Percentiles rank a stretch among this genome's conserved stretches.
Conservation (phyloP, 2,329 filamentous ascomycete genomes). For the Plenodomus tracheiphilus region DNA sequence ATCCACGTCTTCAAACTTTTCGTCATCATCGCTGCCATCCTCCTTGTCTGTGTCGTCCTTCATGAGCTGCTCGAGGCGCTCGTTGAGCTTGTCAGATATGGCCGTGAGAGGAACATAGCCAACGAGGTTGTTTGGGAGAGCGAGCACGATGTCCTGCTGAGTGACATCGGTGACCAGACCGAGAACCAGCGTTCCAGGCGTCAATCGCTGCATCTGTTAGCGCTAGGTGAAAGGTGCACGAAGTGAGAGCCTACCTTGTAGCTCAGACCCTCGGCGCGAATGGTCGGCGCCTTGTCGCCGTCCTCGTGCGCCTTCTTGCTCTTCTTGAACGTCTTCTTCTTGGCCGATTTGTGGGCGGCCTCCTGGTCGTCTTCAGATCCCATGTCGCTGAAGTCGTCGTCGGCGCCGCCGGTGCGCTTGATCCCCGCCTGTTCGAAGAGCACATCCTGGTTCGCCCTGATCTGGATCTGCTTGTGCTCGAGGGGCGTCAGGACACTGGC, state of each 20-base stretch:
- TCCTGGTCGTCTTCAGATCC: constrained; percentile 46
- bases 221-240: not conserved
- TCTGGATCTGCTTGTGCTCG: constrained; percentile 94
- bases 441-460: constrained; percentile 90
- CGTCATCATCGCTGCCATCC: constrained; percentile 53
- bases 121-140: constrained; percentile 88
- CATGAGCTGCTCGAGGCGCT: constrained; percentile 69
- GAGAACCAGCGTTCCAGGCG: constrained; percentile 83
- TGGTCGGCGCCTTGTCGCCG: constrained; percentile 51
- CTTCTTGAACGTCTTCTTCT: constrained; percentile 55
- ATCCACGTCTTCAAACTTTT: constrained; percentile 63
- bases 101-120: constrained; percentile 91
- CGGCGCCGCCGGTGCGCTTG: constrained; percentile 55
- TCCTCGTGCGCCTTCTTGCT: constrained; percentile 44
- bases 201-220: constrained; percentile 65
- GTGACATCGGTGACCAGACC: constrained; percentile 85
- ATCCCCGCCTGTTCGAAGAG: constrained; percentile 78
- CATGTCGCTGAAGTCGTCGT: constrained; percentile 51
- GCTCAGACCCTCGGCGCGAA: constrained; percentile 84
- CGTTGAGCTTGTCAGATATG: constrained; percentile 79
- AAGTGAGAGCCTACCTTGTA: constrained; percentile 70
- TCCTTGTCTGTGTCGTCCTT: constrained; percentile 64
- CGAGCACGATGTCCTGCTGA: constrained; percentile 74
- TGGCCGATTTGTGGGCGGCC: constrained; percentile 52
- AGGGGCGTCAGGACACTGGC: constrained; percentile 88